Base-by-base conservation (phyloP, 768 basidiomycete genomes). In the Macrolepiota fuliginosa region DNA sequence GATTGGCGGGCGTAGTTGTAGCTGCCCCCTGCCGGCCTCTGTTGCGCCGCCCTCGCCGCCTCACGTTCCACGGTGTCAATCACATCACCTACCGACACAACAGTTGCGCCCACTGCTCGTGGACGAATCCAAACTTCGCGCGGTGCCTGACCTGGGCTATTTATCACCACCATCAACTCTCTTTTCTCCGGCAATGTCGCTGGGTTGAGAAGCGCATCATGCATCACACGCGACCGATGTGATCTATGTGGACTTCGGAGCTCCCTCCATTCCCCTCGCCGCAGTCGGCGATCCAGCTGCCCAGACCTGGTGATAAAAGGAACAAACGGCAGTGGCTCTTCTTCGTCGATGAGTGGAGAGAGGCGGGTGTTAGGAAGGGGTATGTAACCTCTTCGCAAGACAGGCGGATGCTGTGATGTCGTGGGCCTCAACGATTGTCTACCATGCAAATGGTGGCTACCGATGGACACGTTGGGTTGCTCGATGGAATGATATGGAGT, bases 61-160 rank as follows among this genome's bases (percentile, higher is more conserved):
- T 54, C 39, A 5, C 3, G 10, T 22, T 54, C 51, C 25, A 61
- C 51, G 13, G 59, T 40, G 1, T 15, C 35, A 10, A 61, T 46
- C 24, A 61, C 59, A 36, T 61, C 59, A n/a, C 32, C 40, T 5
- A 61, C 52, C 22, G 40, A 45, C 19, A 61, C 59, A 6, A 9
- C 32, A 13, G 51, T 46, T 22, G 29, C 59, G 17, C 52, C 25
- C 56, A 35, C 29, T 25, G 19, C n/a, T 35, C 7, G 36, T 36
- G 51, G 52, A 12, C 13, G 42, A 22, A 61, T 36, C 15, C 10
- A 52, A 7, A 54, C 32, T 4, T 24, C 42, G 24, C 32, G 51
- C 25, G 13, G 12, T 12, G 6, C 36, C 19, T 45, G 17, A 0
- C 47, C 57, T n/a, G n/a, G n/a, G 5, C 45, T 22, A 17, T 45